phyloP scores from a whole-genome alignment of 2,329 filamentous ascomycete species.

The Mycogone perniciosa region DNA sequence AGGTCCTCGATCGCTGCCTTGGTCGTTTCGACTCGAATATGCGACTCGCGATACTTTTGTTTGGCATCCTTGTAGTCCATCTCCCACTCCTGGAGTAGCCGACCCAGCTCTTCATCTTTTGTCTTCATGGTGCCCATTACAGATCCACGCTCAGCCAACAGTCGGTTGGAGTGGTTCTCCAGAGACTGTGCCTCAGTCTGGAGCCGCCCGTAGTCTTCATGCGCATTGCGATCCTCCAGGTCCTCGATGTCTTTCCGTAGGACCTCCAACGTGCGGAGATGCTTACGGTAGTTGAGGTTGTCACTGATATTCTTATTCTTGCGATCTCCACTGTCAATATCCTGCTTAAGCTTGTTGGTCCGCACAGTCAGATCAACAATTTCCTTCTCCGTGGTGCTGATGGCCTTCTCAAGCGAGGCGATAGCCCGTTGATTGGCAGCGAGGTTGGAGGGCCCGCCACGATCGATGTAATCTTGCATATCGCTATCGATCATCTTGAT shows the following conservation, averaged over 20 bases:
- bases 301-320: conserved; percentile 83
- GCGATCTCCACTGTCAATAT: conserved; percentile 71
- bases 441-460: conserved; percentile 67
- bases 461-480: conserved; percentile 72
- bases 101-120: conserved; percentile 72
- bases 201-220: conserved; percentile 73
- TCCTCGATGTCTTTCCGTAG: conserved; percentile 65
- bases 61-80: conserved; percentile 81
- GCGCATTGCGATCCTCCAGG: conserved; percentile 72
- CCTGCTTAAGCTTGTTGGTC: conserved; percentile 71
- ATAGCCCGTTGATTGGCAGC: conserved; percentile 64
- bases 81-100: conserved; percentile 73
- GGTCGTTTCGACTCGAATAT: conserved; percentile 85
- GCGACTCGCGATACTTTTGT: conserved; percentile 73
- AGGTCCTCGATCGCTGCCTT: conserved; percentile 91
- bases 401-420: conserved; percentile 57
- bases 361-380: conserved; percentile 59
- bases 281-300: conserved; percentile 80
- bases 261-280: conserved; percentile 59
- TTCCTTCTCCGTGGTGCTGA: conserved; percentile 60
- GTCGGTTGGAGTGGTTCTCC: conserved; percentile 60
- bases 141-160: conserved; percentile 66
- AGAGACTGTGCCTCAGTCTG: conserved; percentile 60
- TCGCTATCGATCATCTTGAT: conserved; percentile 69
- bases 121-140: conserved; percentile 74